A percentile compares a stretch with the other conserved stretches of the same genome.
Evolutionary conservation across 208 protist species (phyloP).

Genomic region (Trichomonas tenax): DNA sequence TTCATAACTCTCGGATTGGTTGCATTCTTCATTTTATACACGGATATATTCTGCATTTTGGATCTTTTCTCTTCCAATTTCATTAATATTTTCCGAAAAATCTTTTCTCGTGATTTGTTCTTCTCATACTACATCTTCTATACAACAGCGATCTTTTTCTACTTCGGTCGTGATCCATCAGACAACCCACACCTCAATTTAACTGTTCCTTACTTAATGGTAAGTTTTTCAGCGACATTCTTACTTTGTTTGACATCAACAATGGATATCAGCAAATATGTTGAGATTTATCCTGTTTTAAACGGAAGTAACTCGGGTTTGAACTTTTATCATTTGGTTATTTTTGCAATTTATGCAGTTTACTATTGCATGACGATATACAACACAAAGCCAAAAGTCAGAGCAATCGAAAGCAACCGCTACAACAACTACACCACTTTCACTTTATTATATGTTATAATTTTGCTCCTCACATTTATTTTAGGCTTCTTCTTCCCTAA

Average conservation of each 20-base stretch:
- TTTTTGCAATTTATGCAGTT: background rate
- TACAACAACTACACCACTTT: background rate
- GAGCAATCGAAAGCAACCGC: background rate
- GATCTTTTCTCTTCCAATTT: background rate
- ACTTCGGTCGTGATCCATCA: background rate
- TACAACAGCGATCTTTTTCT: background rate
- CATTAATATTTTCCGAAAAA: background rate
- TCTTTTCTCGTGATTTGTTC: background rate
- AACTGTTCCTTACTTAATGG: background rate
- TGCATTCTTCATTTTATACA: background rate
- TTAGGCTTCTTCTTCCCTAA: background rate
- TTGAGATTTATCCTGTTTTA: background rate
- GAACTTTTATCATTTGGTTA: background rate
- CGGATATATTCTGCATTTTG: background rate
- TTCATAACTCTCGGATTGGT: background rate
- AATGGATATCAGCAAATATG: background rate
- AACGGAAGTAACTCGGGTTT: background rate
- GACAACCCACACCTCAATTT: background rate
- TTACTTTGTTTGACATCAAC: background rate
- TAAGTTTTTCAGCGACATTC: background rate
- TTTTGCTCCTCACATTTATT: background rate
- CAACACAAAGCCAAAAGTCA: background rate
- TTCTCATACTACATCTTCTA: background rate
- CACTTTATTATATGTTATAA: background rate
- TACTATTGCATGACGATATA: background rate